Conservation (phyloP, 495 filamentous ascomycete species). For the Parathielavia appendiculata region DNA sequence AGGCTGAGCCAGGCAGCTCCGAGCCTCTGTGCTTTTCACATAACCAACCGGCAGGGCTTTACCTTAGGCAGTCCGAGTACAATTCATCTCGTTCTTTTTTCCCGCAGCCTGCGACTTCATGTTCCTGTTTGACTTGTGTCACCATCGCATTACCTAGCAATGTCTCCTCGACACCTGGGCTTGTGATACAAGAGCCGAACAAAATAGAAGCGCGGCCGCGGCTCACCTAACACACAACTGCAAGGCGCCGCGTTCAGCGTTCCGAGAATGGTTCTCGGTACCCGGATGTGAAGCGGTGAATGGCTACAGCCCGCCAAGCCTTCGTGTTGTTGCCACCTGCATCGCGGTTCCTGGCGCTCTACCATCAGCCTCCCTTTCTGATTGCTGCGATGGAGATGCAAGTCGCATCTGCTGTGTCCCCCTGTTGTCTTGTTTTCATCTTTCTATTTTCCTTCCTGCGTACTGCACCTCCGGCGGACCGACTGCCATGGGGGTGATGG, state of each 20-base stretch:
- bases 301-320: conserved; percentile 1
- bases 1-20: too few species aligned
- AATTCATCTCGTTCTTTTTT: conserved; percentile 3
- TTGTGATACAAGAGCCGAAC: conserved; percentile 6
- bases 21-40: neutral
- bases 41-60: too few species aligned
- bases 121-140: conserved; percentile 3
- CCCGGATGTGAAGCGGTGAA: conserved; percentile 11
- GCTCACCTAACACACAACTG: conserved; percentile 13
- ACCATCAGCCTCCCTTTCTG: conserved; percentile 8
- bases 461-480: conserved; percentile 1
- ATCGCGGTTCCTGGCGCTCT: conserved; percentile 16
- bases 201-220: conserved; percentile 7
- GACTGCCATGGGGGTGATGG: neutral
- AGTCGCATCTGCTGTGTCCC: conserved; percentile 1
- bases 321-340: conserved; percentile 21
- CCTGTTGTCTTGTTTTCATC: conserved; percentile 1
- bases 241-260: conserved; percentile 18
- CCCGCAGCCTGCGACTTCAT: neutral
- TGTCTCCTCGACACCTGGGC: neutral
- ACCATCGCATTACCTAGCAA: neutral
- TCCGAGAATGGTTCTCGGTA: conserved; percentile 15
- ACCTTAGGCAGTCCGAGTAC: too few species aligned
- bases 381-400: neutral
- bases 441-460: neutral